phyloP scores from a whole-genome alignment of 495 filamentous ascomycete species.

The Tuber melanosporum region DNA sequence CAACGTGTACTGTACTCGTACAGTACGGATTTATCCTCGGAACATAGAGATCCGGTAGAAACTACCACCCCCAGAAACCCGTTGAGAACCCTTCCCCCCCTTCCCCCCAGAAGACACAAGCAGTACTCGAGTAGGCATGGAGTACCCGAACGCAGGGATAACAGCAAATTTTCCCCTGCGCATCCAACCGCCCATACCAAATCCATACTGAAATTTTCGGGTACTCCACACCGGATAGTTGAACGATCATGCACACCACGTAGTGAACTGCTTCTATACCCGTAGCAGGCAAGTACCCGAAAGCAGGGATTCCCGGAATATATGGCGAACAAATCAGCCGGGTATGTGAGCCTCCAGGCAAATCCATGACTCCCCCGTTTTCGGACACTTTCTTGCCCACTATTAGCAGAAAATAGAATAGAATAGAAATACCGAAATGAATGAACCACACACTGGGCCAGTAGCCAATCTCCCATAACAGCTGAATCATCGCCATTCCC shows the following conservation, averaged over 20 bases:
- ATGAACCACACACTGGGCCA: background rate
- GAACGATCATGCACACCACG: background rate
- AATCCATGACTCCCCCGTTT: background rate
- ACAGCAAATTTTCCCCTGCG: background rate
- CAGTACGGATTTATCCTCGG: background rate
- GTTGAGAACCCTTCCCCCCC: background rate
- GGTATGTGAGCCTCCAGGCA: background rate
- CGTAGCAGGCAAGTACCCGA: background rate
- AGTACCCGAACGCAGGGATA: background rate
- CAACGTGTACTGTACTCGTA: too few species aligned
- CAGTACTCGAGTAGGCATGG: background rate
- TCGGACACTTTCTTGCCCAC: background rate
- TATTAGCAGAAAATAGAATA: background rate
- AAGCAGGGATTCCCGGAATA: background rate
- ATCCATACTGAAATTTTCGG: background rate
- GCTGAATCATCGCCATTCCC: background rate
- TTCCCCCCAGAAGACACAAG: background rate
- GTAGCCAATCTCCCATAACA: background rate
- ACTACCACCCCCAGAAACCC: background rate
- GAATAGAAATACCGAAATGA: background rate
- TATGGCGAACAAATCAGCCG: background rate
- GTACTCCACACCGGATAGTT: background rate
- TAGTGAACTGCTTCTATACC: background rate
- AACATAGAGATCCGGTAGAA: background rate
- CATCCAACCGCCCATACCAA: background rate